Evolutionary conservation across 139 green algal genomes (phyloP).

Genomic region (Chlamydomonas schloesseri): DNA sequence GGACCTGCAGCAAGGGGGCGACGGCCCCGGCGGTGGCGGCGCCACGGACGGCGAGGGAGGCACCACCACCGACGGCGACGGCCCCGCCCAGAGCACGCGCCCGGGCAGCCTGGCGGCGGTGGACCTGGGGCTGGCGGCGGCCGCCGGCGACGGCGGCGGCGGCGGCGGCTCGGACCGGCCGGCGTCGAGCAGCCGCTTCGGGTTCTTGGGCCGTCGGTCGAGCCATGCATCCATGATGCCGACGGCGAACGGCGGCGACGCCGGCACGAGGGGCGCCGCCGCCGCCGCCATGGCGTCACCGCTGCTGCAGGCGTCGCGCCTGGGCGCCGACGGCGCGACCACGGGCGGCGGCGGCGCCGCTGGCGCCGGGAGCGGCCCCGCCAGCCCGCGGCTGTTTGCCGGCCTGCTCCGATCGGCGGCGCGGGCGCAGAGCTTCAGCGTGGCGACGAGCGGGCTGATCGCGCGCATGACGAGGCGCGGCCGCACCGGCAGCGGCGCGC

Average conservation of each 20-base stretch:
- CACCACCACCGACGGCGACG: neutral
- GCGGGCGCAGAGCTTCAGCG: constrained; percentile 27
- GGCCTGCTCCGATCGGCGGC: neutral
- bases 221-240: too few relatives aligned
- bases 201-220: neutral
- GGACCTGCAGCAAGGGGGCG: constrained; percentile 24
- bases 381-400: neutral
- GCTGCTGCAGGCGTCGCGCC: neutral
- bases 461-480: neutral
- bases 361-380: too few relatives aligned
- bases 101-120: too few relatives aligned
- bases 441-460: neutral
- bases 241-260: neutral
- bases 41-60: neutral
- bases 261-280: neutral
- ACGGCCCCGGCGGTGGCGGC: neutral
- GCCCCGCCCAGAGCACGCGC: neutral
- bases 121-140: neutral
- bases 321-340: too few relatives aligned
- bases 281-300: neutral
- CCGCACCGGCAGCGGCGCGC: neutral
- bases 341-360: too few relatives aligned
- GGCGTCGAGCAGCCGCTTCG: neutral
- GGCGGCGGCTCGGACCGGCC: neutral
- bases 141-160: neutral